Evolutionary conservation across 352 stramenopile genomes (phyloP).

Genomic region (Pythium scleroteichum): DNA sequence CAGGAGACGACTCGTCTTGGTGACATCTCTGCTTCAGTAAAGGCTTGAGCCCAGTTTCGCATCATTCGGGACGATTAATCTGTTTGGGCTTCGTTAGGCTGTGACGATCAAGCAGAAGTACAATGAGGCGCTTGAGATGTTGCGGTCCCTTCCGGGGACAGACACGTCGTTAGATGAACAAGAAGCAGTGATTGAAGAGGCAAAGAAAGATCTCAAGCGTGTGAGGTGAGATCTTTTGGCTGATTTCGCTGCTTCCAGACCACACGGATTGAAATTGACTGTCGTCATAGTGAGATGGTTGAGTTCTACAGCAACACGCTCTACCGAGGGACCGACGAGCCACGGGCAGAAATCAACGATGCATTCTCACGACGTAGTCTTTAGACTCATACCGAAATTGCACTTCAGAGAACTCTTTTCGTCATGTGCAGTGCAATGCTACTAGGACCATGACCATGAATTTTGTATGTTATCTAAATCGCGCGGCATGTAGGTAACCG

Average conservation of each 20-base stretch:
- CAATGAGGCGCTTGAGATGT: conserved; percentile 57
- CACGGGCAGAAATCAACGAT: conserved; percentile 82
- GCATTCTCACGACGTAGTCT: conserved; percentile 82
- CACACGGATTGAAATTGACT: too few relatives aligned
- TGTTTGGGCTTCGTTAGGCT: conserved; percentile 32
- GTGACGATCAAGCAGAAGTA: conserved; percentile 81
- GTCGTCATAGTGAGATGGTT: conserved; percentile 51
- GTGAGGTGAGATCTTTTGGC: conserved; percentile 47
- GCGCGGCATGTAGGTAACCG: not conserved
- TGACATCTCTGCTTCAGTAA: conserved; percentile 78
- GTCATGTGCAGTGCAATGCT: too few relatives aligned
- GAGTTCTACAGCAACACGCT: conserved; percentile 87
- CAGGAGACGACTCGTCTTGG: conserved; percentile 80
- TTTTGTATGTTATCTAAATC: conserved; percentile 1
- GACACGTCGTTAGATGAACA: conserved; percentile 81
- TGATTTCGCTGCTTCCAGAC: not conserved
- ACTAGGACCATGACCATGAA: not conserved
- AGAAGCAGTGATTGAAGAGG: conserved; percentile 64
- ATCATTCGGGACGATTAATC: too few relatives aligned
- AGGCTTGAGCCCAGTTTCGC: not conserved
- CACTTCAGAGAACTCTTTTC: too few relatives aligned
- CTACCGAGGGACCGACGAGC: conserved; percentile 82
- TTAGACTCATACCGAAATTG: too few relatives aligned
- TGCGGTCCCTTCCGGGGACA: conserved; percentile 70
- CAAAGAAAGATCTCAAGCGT: conserved; percentile 73